These are phyloP conservation scores for Apiospora aurea DNA, from an alignment of 2,329 filamentous ascomycete genomes.

Conservation along the genomic window DNA sequence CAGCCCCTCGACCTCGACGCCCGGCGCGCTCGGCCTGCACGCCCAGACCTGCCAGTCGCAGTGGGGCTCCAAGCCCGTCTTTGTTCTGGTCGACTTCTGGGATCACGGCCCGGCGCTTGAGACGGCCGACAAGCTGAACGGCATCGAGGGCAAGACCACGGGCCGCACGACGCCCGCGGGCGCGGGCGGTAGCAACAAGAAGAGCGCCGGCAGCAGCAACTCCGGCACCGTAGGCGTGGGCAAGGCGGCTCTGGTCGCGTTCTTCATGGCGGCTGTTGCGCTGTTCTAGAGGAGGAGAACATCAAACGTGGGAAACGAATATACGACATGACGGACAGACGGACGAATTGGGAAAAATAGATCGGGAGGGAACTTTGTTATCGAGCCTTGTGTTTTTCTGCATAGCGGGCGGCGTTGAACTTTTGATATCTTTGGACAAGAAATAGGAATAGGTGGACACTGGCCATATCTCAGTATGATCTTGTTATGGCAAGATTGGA, in stretches of 20 bases:
- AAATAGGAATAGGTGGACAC: not conserved
- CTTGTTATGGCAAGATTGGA: not conserved
- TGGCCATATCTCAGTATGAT: not conserved
- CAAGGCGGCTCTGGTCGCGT: constrained; percentile 51
- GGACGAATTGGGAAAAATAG: not conserved
- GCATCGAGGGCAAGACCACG: constrained; percentile 46
- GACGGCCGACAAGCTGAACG: constrained; percentile 74
- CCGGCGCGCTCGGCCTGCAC: constrained; percentile 62
- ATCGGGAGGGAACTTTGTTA: not conserved
- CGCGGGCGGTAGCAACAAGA: constrained; percentile 31
- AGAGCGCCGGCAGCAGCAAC: constrained; percentile 30
- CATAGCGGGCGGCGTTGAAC: constrained; percentile 11
- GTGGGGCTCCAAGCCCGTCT: constrained; percentile 72
- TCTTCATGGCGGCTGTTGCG: constrained; percentile 51
- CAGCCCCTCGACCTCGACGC: constrained; percentile 58
- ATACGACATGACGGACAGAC: not conserved
- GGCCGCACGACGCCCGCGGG: constrained; percentile 42
- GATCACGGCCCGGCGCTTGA: constrained; percentile 74
- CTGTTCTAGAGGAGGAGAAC: constrained; percentile 33
- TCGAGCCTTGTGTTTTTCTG: not conserved
- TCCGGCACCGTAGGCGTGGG: constrained; percentile 36
- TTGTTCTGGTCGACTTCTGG: constrained; percentile 82
- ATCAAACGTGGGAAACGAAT: not conserved
- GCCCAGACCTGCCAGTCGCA: constrained; percentile 60
- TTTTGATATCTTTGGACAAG: not conserved